Evolutionary conservation across 306 rosid species (phyloP), one percentile per base, ranked within the genome.

Genomic region (Vigna trinervia): DNA sequence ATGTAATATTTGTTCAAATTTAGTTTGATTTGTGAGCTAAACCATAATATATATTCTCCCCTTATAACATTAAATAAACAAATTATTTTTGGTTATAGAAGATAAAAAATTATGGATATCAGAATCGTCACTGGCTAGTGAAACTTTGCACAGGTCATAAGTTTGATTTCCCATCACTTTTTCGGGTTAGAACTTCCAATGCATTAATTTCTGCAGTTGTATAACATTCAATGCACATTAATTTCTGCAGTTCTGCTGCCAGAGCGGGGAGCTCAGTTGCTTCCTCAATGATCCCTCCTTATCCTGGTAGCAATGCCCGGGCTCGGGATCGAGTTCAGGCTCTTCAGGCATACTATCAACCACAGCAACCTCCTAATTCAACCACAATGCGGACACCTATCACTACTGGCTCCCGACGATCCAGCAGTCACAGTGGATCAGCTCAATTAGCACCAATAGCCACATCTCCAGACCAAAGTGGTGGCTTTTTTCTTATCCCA

Each of bases 221-320:
- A 2, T 26, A 26, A 26, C 28, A 26, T 26, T 48, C 34, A 30
- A 30, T 30, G 4, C 34, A 30, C 34, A 4, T 39, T 76, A 51
- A 70, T 82, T 84, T 82, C 58, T 88, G 89, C 88, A 90, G 96
- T 85, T 87, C 97, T 69, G 88, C 88, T 65, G 90, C 94, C 58
- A 91, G 99, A 84, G 90, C 91, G 28, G 98, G 97, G 57, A 91
- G 96, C 86, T 89, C 96, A 15, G 89, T 89, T 46, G 85, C 86
- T 19, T 90, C 99, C 7, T 86, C 99, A 45, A 91, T 92, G 97
- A 85, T 96, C 76, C 97, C 98, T 80, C 97, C 97, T 57, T 96
- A 96, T 71, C 99, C 93, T 1, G 97, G 98, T 46, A 96, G 98
- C 92, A 96, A 89, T 84, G 98, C 97, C 53, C 93, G 97, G 52